phyloP scores from a whole-genome alignment of 352 stramenopile genomes.

The Phytophthora hybrid region DNA sequence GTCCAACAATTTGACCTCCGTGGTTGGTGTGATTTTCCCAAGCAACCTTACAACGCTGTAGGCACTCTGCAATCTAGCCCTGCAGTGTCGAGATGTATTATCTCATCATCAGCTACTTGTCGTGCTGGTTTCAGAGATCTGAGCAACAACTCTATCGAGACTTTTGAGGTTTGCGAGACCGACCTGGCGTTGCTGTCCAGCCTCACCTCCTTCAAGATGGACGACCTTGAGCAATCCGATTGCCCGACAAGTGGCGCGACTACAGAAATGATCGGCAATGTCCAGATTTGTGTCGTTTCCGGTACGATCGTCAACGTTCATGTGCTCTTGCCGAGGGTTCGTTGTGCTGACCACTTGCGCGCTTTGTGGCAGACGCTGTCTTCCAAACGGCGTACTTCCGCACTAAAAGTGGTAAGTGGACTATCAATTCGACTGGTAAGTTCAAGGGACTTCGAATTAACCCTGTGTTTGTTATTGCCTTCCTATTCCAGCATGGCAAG shows the following conservation, averaged over 20 bases:
- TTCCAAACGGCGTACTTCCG: slow-evolving; percentile 28
- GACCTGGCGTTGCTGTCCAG: slow-evolving; percentile 35
- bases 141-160: slow-evolving; percentile 46
- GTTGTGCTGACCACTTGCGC: background rate
- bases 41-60: slow-evolving; percentile 38
- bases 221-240: slow-evolving; percentile 30
- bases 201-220: slow-evolving; percentile 37
- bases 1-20: slow-evolving; percentile 37
- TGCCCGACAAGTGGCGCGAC: slow-evolving; percentile 38
- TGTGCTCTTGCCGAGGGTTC: background rate
- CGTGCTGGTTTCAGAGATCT: slow-evolving; percentile 31
- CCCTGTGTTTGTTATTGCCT: slow-evolving; percentile 2
- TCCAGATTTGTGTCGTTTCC: slow-evolving; percentile 45
- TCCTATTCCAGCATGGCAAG: slow-evolving; percentile 23
- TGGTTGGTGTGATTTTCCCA: slow-evolving; percentile 44
- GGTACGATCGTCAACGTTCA: slow-evolving; percentile 18
- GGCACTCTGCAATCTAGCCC: background rate
- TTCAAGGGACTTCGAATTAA: background rate
- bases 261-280: slow-evolving; percentile 33
- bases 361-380: slow-evolving; percentile 19
- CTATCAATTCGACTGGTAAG: background rate
- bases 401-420: slow-evolving; percentile 31
- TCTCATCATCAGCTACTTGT: background rate
- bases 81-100: background rate
- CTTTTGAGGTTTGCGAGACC: slow-evolving; percentile 38